phyloP scores from a whole-genome alignment of 202 grass and related monocot genomes.

The Carex arenaria region DNA sequence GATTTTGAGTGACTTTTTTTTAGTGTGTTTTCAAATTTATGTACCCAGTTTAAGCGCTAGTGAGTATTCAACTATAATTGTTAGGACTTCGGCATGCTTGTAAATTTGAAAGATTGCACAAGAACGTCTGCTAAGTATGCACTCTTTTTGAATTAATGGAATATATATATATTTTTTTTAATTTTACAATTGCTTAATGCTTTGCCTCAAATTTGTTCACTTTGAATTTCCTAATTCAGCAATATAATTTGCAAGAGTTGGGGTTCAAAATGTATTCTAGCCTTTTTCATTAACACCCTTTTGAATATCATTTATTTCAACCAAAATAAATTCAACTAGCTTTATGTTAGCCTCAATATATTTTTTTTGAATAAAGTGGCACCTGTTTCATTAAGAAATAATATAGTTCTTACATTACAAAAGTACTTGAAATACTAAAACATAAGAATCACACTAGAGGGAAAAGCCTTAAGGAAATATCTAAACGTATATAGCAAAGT shows the following conservation, averaged over 20 bases:
- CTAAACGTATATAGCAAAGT: too few relatives aligned
- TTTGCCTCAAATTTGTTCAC: neutral
- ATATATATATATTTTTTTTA: neutral
- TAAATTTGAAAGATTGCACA: conserved; percentile 36
- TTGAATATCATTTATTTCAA: neutral
- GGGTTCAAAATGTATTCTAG: neutral
- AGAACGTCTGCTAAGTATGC: conserved; percentile 17
- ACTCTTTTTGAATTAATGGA: neutral
- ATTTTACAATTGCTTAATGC: neutral
- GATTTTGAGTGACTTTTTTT: conserved; percentile 8
- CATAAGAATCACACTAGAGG: too few relatives aligned
- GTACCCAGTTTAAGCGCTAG: neutral
- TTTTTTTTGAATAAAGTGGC: too few relatives aligned
- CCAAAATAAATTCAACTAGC: neutral
- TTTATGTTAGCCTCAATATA: neutral
- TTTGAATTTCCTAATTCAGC: neutral
- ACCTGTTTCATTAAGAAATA: too few relatives aligned
- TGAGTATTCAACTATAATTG: neutral
- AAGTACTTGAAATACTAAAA: too few relatives aligned
- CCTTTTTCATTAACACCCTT: neutral
- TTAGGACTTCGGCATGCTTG: neutral
- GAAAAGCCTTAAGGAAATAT: too few relatives aligned
- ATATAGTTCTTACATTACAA: too few relatives aligned
- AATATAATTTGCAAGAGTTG: neutral
- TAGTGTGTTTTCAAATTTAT: conserved; percentile 18